These are phyloP conservation scores for Yamadazyma dendronema DNA, from an alignment of 1,139 yeast species.

Conservation along the genomic window DNA sequence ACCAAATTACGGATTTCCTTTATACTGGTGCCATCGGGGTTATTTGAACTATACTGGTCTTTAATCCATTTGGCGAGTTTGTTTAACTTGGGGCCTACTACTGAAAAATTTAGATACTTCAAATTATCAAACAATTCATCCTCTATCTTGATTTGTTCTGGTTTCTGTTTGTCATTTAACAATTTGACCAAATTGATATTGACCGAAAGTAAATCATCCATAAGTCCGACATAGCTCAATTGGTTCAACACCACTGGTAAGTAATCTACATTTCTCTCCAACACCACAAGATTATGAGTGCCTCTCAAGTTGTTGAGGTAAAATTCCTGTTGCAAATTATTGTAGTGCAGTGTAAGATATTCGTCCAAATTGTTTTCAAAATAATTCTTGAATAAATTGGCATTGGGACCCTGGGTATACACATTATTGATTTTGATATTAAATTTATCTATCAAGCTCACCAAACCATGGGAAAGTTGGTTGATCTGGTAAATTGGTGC, in stretches of 20 bases:
- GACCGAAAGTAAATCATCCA: slow-evolving; percentile 67
- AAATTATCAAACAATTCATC: slow-evolving; percentile 44
- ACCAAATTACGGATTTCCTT: slow-evolving; percentile 73
- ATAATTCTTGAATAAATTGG: slow-evolving; percentile 29
- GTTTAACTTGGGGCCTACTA: slow-evolving; percentile 73
- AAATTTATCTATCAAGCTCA: slow-evolving; percentile 23
- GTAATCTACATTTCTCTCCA: slow-evolving; percentile 77
- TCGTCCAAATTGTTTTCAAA: slow-evolving; percentile 29
- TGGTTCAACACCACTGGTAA: slow-evolving; percentile 73
- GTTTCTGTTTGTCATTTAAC: slow-evolving; percentile 18
- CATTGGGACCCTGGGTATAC: slow-evolving; percentile 41
- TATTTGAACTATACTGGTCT: slow-evolving; percentile 55
- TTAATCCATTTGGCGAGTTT: slow-evolving; percentile 70
- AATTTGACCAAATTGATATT: slow-evolving; percentile 47
- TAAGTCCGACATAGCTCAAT: slow-evolving; percentile 76
- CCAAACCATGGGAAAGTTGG: slow-evolving; percentile 23
- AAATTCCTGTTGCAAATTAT: slow-evolving; percentile 37
- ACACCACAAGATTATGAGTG: slow-evolving; percentile 62
- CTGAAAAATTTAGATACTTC: slow-evolving; percentile 71
- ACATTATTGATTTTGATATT: slow-evolving; percentile 34
- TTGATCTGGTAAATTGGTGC: slow-evolving; percentile 36
- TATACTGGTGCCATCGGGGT: slow-evolving; percentile 48
- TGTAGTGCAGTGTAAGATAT: slow-evolving; percentile 27
- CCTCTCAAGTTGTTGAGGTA: slow-evolving; percentile 35
- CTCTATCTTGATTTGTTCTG: slow-evolving; percentile 20